These are phyloP conservation scores for Trichosporon asahii DNA, from an alignment of 1,284 basidiomycete genomes.

Conservation along the genomic window DNA sequence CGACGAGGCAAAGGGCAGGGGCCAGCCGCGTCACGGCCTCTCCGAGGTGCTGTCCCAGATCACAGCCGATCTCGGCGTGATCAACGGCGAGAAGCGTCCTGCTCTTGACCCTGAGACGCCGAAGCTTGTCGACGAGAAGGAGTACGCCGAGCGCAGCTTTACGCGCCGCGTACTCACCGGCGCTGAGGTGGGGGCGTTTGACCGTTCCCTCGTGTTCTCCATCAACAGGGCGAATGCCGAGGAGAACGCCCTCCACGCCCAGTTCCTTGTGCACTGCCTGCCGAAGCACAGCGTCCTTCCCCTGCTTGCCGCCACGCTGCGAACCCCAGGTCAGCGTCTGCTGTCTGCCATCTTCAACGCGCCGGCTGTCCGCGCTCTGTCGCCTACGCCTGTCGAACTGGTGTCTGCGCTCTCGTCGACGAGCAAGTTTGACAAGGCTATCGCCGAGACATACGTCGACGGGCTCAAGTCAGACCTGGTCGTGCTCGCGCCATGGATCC, in stretches of 20 bases:
- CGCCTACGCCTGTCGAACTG: background rate
- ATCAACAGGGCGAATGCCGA: conserved; percentile 14
- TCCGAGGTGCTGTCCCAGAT: conserved; percentile 56
- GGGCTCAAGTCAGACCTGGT: conserved; percentile 21
- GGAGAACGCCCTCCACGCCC: conserved; percentile 21
- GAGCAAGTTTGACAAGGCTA: conserved; percentile 20
- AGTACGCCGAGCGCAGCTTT: conserved; percentile 19
- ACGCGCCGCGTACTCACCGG: conserved; percentile 15
- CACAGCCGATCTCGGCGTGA: conserved; percentile 60
- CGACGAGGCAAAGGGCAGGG: conserved; percentile 33
- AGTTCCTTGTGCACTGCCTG: conserved; percentile 30
- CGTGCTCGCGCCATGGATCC: conserved; percentile 33
- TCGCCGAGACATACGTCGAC: conserved; percentile 29
- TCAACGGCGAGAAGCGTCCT: conserved; percentile 10
- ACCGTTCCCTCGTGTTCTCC: conserved; percentile 7
- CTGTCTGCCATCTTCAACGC: background rate
- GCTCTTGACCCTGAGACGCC: conserved; percentile 19
- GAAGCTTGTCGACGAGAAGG: conserved; percentile 21
- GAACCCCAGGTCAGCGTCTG: background rate
- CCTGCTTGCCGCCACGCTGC: conserved; percentile 13
- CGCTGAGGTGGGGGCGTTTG: background rate
- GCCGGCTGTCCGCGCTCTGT: background rate
- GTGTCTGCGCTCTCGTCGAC: background rate
- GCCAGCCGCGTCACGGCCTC: conserved; percentile 51
- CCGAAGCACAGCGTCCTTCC: background rate